Evolutionary conservation across 2,329 filamentous ascomycete genomes (phyloP), one percentile per base, ranked within the genome.

Genomic region (Scedosporium apiospermum): DNA sequence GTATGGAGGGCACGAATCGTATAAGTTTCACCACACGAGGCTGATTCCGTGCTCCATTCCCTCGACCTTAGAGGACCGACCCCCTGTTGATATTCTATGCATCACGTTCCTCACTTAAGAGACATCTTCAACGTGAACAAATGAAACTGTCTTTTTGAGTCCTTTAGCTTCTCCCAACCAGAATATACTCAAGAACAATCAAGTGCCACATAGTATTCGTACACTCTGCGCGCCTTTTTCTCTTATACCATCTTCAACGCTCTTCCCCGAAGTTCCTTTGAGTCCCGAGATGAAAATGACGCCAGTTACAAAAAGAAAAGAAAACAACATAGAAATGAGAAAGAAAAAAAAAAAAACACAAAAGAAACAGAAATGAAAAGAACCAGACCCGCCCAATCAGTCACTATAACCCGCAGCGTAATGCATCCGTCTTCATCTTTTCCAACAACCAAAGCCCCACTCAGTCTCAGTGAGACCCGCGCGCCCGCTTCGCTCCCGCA

Each of bases 401-500:
- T 38, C 16, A 21, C n/a, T 18, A 34, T 42, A 44, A 30, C 18
- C 9, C 10, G 27, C 57, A 41, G 6, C 23, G 16, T 41, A 5
- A n/a, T 30, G 57, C 38, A 12, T 34, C n/a, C 53, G 12, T 62
- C 34, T 51, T 27, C 12, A 38, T 51, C 57, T 46, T 26, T n/a
- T 1, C 14, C 53, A 27, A n/a, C 9, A 46, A 12, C 44, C 26
- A 26, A 38, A 51, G 10, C 18, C 42, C 3, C 21, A n/a, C 4
- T 16, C 41, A 12, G 53, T 44, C 64, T 70, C 68, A 77, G 53
- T 76, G 74, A 23, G 72, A 73, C 64, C 77, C 77, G 42, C 77
- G 70, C 3, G 75, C 74, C 64, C 77, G 70, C 69, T 79, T 79
- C 3, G 75, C 75, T 21, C 76, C 76, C 18, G 71, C 76, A 3